These are phyloP conservation scores for Talaromyces trachyspermus DNA, from an alignment of 495 filamentous ascomycete genomes.

Conservation along the genomic window DNA sequence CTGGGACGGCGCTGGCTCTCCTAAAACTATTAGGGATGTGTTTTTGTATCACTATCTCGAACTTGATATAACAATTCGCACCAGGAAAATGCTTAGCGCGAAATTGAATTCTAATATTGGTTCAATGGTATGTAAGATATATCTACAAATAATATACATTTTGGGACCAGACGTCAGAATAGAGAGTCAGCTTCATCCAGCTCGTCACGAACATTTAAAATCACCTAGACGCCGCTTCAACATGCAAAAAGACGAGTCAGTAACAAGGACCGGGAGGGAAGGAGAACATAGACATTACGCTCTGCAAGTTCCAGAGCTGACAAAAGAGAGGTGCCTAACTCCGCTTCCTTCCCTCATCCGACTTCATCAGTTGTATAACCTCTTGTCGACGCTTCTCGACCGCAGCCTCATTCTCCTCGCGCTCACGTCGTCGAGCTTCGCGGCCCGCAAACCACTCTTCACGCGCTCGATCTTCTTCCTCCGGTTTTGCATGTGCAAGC, in stretches of 20 bases:
- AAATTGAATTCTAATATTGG: too few relatives aligned
- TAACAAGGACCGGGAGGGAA: too few relatives aligned
- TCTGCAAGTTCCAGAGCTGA: background rate
- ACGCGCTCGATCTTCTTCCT: conserved; percentile 78
- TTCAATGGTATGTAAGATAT: conserved; percentile 4
- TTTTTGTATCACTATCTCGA: too few relatives aligned
- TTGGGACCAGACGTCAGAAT: background rate
- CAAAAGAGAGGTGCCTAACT: background rate
- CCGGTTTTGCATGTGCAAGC: conserved; percentile 72
- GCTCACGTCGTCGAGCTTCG: conserved; percentile 55
- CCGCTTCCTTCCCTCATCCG: conserved; percentile 37
- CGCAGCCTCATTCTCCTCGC: conserved; percentile 49
- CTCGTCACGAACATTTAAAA: too few relatives aligned
- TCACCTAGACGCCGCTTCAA: conserved; percentile 2
- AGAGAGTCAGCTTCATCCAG: too few relatives aligned
- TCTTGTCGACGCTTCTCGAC: conserved; percentile 40
- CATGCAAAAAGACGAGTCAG: too few relatives aligned
- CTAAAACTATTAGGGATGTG: too few relatives aligned
- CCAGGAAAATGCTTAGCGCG: too few relatives aligned
- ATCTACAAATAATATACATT: conserved; percentile 4
- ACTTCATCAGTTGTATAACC: conserved; percentile 47
- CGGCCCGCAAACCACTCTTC: conserved; percentile 86
- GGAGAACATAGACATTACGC: background rate
- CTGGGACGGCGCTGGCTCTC: too few relatives aligned
- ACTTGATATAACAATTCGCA: too few relatives aligned